Evolutionary conservation across 257 asterid genomes (phyloP).

Genomic region (Scutellaria barbata): DNA sequence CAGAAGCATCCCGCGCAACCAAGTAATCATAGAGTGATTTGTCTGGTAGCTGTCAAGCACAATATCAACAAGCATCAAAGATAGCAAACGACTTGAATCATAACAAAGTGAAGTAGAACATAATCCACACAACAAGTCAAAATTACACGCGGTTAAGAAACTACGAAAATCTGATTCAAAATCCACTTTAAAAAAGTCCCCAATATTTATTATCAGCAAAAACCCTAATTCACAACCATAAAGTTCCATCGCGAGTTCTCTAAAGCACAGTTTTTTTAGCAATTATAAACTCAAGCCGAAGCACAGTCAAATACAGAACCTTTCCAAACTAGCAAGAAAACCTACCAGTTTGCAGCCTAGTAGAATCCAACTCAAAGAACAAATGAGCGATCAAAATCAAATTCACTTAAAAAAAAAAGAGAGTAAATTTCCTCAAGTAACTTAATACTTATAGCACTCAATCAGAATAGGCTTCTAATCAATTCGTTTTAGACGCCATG

Average conservation of each 20-base stretch:
- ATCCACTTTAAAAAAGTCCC: not conserved
- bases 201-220: constrained; percentile 1
- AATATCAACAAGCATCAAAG: constrained; percentile 23
- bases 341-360: constrained; percentile 22
- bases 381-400: constrained; percentile 42
- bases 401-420: constrained; percentile 15
- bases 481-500: constrained; percentile 29
- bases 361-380: constrained; percentile 7
- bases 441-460: not conserved
- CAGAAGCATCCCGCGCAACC: constrained; percentile 25
- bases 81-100: not conserved
- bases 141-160: constrained; percentile 13
- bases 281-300: not conserved
- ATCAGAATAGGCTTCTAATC: constrained; percentile 33
- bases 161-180: not conserved
- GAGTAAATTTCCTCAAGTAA: constrained; percentile 16
- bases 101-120: too few relatives aligned
- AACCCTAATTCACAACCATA: constrained; percentile 45
- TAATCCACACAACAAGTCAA: not conserved
- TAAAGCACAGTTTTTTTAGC: constrained; percentile 34
- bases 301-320: constrained; percentile 7
- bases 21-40: not conserved
- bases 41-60: constrained; percentile 32
- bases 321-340: constrained; percentile 15
- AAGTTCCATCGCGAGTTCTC: constrained; percentile 12